Evolutionary conservation across 2,329 filamentous ascomycete genomes (phyloP), one percentile per base, ranked within the genome.

Genomic region (Moelleriella libera): DNA sequence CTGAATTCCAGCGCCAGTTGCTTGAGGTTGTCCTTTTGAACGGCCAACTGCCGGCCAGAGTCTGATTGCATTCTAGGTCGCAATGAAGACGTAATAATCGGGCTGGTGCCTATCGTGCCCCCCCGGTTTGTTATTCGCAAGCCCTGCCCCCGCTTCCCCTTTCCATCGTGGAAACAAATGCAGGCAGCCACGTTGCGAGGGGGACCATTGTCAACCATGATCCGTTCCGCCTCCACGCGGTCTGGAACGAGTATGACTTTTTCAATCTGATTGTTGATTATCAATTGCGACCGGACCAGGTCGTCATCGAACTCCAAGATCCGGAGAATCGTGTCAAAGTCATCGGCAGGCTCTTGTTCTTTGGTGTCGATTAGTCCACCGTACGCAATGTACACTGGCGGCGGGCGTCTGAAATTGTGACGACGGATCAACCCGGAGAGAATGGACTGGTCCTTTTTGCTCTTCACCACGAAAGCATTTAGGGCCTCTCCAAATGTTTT

Each of bases 211-310:
- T 74, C 71, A 50, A 83, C 78, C 75, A 95, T 85, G 43, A 85
- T 75, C 4, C 71, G 66, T 42, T 82, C 71, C 1, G 83, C 92
- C 48, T 86, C 75, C 1, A 71, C 63, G 30, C 85, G 71, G 31
- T 82, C 71, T 48, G 80, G 71, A 47, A 96, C 79, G 1, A 98
- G 70, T 5, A 95, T 77, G 6, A 83, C 79, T 61, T 96, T 89
- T 51, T 98, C 92, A 46, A 96, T 87, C 6, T 69, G 67, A 55
- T 88, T 76, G 51, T 82, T 83, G 60, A 97, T 92, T 57, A 98
- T 83, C 44, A 97, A 69, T 50, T 88, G 82, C 51, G 88, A 84
- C 45, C 81, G 81, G 21, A 96, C 82, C 42, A 85, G 66, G 21
- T 85, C 76, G 54, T 90, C 80, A 51, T 92, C 85, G 51, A 97